Evolutionary conservation across 2,329 filamentous ascomycete genomes (phyloP).

Genomic region (Aspergillus sp.): DNA sequence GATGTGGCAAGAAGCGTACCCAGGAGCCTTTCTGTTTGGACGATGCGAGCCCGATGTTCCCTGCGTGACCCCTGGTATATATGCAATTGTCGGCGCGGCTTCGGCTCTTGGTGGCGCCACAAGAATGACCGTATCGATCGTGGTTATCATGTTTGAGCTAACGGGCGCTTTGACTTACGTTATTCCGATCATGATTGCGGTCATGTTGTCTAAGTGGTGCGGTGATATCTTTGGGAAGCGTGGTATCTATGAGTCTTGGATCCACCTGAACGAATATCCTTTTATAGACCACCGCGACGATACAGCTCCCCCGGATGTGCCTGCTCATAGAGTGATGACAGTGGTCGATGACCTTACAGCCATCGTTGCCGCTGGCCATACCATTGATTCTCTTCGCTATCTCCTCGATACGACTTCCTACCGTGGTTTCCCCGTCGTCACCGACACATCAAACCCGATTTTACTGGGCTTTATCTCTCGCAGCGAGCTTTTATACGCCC

Average conservation of each 20-base stretch:
- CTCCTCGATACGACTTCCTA: slow-evolving; percentile 74
- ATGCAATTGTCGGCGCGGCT: slow-evolving; percentile 93
- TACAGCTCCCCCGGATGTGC: slow-evolving; percentile 73
- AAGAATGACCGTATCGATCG: slow-evolving; percentile 95
- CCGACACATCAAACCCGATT: slow-evolving; percentile 71
- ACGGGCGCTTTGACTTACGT: slow-evolving; percentile 95
- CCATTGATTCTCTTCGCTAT: slow-evolving; percentile 69
- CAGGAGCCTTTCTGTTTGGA: slow-evolving; percentile 72
- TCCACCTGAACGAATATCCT: slow-evolving; percentile 91
- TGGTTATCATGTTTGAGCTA: slow-evolving; percentile 99
- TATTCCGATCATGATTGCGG: slow-evolving; percentile 96
- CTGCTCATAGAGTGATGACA: slow-evolving; percentile 88
- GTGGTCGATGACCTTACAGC: slow-evolving; percentile 85
- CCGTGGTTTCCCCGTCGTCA: slow-evolving; percentile 89
- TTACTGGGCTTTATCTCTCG: slow-evolving; percentile 93
- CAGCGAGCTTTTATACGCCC: slow-evolving; percentile 80
- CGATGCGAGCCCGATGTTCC: slow-evolving; percentile 81
- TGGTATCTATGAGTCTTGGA: slow-evolving; percentile 98
- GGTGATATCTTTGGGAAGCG: slow-evolving; percentile 90
- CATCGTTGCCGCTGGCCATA: slow-evolving; percentile 83
- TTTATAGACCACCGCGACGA: slow-evolving; percentile 92
- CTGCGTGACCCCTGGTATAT: slow-evolving; percentile 91
- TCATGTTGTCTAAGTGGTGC: slow-evolving; percentile 98
- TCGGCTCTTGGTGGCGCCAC: slow-evolving; percentile 93
- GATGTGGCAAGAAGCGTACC: slow-evolving; percentile 78